A percentile compares a stretch with the other conserved stretches of the same genome.
These are phyloP conservation scores for Botrytis pseudocinerea DNA, from an alignment of 2,329 filamentous ascomycete genomes.

Conservation along the genomic window DNA sequence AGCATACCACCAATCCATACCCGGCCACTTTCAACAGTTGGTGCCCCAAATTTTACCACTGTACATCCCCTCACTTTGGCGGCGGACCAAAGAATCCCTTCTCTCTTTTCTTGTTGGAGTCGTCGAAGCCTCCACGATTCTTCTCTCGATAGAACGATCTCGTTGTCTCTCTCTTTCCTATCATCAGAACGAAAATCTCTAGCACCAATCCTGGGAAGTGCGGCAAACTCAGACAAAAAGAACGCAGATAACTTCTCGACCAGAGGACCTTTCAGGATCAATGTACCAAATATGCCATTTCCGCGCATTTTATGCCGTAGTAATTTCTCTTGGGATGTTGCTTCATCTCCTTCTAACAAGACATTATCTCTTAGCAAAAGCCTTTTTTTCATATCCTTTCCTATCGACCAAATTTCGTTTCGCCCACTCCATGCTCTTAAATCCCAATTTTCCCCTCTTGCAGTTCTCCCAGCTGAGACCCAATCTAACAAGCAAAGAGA, in stretches of 20 bases:
- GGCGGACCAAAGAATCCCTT: constrained; percentile 76
- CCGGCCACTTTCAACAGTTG: constrained; percentile 76
- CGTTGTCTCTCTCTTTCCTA: constrained; percentile 47
- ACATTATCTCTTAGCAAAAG: constrained; percentile 85
- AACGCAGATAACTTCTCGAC: constrained; percentile 68
- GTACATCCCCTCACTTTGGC: constrained; percentile 79
- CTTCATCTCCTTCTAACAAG: constrained; percentile 62
- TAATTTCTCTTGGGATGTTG: constrained; percentile 42
- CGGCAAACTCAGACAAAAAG: constrained; percentile 76
- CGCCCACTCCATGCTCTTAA: constrained; percentile 76
- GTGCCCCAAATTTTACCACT: constrained; percentile 86
- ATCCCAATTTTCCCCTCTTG: constrained; percentile 87
- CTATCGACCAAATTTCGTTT: constrained; percentile 77
- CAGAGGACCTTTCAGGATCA: constrained; percentile 75
- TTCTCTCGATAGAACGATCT: constrained; percentile 44
- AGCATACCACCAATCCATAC: constrained; percentile 79
- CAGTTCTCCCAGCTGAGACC: constrained; percentile 85
- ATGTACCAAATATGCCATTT: constrained; percentile 76
- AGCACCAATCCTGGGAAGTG: constrained; percentile 77
- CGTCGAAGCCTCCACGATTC: constrained; percentile 58
- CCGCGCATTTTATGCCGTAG: constrained; percentile 68
- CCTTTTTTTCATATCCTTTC: constrained; percentile 48
- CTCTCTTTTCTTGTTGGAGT: constrained; percentile 57
- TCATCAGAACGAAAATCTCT: constrained; percentile 69
- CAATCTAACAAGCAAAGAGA: constrained; percentile 86